These are phyloP conservation scores for Nicotiana knightiana DNA, from an alignment of 257 asterid species.

Conservation along the genomic window DNA sequence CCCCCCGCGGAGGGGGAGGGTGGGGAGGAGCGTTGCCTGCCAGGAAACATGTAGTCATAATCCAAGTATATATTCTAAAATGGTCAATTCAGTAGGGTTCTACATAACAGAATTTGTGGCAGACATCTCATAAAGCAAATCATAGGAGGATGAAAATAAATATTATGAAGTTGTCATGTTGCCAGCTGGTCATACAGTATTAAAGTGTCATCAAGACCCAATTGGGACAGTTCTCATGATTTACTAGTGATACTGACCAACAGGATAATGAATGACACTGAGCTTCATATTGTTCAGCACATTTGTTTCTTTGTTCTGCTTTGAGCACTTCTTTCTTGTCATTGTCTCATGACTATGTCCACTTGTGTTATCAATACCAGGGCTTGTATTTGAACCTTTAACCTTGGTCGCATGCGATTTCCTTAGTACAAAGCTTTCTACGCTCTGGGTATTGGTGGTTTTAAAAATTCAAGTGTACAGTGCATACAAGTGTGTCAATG, in stretches of 20 bases:
- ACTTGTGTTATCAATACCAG: not conserved
- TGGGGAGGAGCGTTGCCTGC: too few relatives aligned
- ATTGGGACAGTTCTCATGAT: not conserved
- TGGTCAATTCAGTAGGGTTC: too few relatives aligned
- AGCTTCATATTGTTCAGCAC: not conserved
- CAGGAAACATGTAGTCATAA: not conserved
- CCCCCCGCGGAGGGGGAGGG: too few relatives aligned
- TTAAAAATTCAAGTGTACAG: not conserved
- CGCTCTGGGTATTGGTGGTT: not conserved
- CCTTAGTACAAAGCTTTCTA: not conserved
- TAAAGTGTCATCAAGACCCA: not conserved
- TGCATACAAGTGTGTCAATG: not conserved
- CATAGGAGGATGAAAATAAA: not conserved
- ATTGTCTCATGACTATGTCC: not conserved
- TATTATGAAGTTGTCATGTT: not conserved
- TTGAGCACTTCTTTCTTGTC: not conserved
- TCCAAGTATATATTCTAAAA: too few relatives aligned
- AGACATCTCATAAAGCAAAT: not conserved
- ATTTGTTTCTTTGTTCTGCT: not conserved
- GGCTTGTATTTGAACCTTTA: not conserved
- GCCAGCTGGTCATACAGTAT: not conserved
- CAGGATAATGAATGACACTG: not conserved
- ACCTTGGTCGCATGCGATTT: not conserved
- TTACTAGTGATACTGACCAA: not conserved
- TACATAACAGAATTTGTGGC: too few relatives aligned